Percentiles rank a stretch among this genome's conserved stretches.
Evolutionary conservation across 345 rosid genomes (phyloP).

Genomic region (Acer yangbiense): DNA sequence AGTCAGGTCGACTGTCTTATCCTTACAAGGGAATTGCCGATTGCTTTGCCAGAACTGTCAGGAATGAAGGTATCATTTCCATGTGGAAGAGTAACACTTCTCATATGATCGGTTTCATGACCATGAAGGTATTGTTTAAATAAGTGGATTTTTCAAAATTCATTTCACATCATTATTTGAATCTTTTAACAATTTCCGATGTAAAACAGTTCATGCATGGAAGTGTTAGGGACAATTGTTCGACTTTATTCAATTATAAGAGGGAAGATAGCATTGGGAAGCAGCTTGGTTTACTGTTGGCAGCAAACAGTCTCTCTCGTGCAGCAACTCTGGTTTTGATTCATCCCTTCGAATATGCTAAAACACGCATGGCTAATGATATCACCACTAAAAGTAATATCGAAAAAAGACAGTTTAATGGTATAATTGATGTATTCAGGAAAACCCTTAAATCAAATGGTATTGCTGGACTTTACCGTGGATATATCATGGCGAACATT

Average conservation of each 20-base stretch:
- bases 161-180: too few species aligned
- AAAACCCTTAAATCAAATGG: background rate
- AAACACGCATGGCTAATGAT: background rate
- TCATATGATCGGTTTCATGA: background rate
- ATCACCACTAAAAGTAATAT: too few species aligned
- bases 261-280: background rate
- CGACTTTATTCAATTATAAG: background rate
- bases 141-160: background rate
- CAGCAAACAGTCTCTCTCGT: background rate
- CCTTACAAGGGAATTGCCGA: constrained; percentile 34
- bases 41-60: constrained; percentile 27
- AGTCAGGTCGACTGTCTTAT: constrained; percentile 22
- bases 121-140: background rate
- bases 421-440: background rate
- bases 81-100: constrained; percentile 35
- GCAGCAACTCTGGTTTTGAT: background rate
- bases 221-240: too few species aligned
- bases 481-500: background rate
- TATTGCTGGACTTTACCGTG: background rate
- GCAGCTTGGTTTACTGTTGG: background rate
- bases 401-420: background rate
- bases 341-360: background rate
- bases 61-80: constrained; percentile 25
- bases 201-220: too few species aligned
- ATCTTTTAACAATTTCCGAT: too few species aligned